phyloP scores from a whole-genome alignment of 2,329 filamentous ascomycete genomes.

The Diaporthe velutina region DNA sequence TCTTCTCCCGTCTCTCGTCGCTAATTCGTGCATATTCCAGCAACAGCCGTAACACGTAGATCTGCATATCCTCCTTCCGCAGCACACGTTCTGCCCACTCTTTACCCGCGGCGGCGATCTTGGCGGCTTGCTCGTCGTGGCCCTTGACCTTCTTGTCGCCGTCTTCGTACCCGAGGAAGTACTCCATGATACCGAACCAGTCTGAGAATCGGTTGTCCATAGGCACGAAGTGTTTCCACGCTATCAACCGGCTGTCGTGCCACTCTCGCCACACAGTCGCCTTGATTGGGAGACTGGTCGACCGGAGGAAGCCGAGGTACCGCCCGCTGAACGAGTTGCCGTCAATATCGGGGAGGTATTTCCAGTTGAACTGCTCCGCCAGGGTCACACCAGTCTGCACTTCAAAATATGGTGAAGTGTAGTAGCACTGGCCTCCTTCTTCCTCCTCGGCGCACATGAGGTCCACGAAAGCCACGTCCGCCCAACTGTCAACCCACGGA shows the following conservation, averaged over 20 bases:
- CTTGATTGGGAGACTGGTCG: slow-evolving; percentile 80
- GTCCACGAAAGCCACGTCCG: slow-evolving; percentile 67
- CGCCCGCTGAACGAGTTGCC: slow-evolving; percentile 79
- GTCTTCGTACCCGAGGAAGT: slow-evolving; percentile 74
- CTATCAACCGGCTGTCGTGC: slow-evolving; percentile 80
- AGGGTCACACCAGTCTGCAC: slow-evolving; percentile 56
- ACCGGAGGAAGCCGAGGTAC: slow-evolving; percentile 77
- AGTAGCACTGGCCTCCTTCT: slow-evolving; percentile 56
- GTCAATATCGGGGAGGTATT: slow-evolving; percentile 83
- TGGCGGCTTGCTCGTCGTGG: slow-evolving; percentile 71
- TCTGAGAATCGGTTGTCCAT: slow-evolving; percentile 82
- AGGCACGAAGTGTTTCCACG: slow-evolving; percentile 86
- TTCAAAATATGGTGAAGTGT: slow-evolving; percentile 62
- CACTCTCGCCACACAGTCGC: slow-evolving; percentile 84
- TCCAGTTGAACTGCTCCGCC: slow-evolving; percentile 69
- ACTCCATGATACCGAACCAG: slow-evolving; percentile 79
- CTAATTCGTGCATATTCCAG: slow-evolving; percentile 72
- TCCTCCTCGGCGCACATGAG: slow-evolving; percentile 62
- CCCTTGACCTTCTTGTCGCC: slow-evolving; percentile 43
- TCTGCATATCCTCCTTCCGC: slow-evolving; percentile 78
- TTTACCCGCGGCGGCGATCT: slow-evolving; percentile 75
- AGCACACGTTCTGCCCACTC: slow-evolving; percentile 78
- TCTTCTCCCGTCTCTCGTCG: slow-evolving; percentile 62
- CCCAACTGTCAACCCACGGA: slow-evolving; percentile 62
- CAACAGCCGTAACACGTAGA: slow-evolving; percentile 76